Percentiles rank a stretch among this genome's conserved stretches.
Evolutionary conservation across 192 early-diverging fungal genomes (phyloP).

Genomic region (Coemansia sp.): DNA sequence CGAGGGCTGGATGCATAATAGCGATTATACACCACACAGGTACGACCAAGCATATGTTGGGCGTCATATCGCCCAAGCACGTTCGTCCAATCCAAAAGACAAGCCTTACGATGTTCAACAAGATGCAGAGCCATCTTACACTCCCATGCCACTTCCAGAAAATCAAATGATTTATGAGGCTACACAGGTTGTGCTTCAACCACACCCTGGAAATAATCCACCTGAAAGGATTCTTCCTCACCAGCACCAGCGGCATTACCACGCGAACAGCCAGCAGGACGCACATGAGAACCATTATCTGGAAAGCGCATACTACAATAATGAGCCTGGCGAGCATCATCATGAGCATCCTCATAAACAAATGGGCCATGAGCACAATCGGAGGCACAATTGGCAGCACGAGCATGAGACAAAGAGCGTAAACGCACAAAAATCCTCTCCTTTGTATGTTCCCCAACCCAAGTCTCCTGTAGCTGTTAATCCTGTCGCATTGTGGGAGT

Average conservation of each 20-base stretch:
- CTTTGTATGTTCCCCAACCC: slow-evolving; percentile 49
- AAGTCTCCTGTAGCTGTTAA: slow-evolving; percentile 52
- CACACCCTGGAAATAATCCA: slow-evolving; percentile 6
- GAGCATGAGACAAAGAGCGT: slow-evolving; percentile 8
- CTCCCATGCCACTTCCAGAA: slow-evolving; percentile 24
- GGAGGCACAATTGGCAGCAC: slow-evolving; percentile 12
- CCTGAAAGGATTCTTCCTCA: not conserved
- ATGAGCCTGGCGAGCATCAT: slow-evolving; percentile 1
- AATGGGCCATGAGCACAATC: not conserved
- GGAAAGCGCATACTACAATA: not conserved
- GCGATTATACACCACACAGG: slow-evolving; percentile 44
- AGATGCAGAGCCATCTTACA: slow-evolving; percentile 16
- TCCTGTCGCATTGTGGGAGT: slow-evolving; percentile 57
- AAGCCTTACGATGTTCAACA: slow-evolving; percentile 6
- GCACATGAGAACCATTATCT: not conserved
- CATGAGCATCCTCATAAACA: not conserved
- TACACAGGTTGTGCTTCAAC: slow-evolving; percentile 49
- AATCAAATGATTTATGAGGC: slow-evolving; percentile 48
- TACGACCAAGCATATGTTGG: slow-evolving; percentile 59
- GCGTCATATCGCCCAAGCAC: slow-evolving; percentile 40
- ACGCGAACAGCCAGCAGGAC: not conserved
- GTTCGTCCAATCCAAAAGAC: not conserved
- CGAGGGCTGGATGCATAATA: slow-evolving; percentile 56
- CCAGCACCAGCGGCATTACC: slow-evolving; percentile 5
- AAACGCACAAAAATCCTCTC: slow-evolving; percentile 32